A percentile compares a stretch with the other conserved stretches of the same genome.
phyloP scores from a whole-genome alignment of 164 flowering plant species.

The Chloranthus sessilifolius region DNA sequence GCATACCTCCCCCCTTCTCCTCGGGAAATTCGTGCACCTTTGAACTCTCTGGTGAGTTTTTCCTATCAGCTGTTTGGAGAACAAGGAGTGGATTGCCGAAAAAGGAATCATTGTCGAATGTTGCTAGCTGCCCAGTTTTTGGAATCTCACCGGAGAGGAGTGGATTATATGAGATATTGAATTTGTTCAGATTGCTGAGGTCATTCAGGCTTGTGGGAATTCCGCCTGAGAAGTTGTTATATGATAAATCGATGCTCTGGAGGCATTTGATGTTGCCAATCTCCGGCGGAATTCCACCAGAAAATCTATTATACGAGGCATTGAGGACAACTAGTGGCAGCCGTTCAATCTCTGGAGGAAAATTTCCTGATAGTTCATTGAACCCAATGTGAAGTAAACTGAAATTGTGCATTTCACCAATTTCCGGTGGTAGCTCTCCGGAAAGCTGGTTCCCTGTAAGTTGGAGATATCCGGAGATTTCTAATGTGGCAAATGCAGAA shows the following conservation, averaged over 20 bases:
- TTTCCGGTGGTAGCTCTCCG: conserved; percentile 53
- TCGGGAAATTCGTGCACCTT: too few species aligned
- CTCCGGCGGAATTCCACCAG: conserved; percentile 56
- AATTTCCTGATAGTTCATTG: conserved; percentile 48
- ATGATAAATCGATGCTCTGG: conserved; percentile 73
- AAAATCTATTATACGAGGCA: conserved; percentile 45
- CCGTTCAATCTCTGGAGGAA: conserved; percentile 44
- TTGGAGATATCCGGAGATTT: conserved; percentile 76
- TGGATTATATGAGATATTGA: conserved; percentile 81
- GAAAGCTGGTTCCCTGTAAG: conserved; percentile 58
- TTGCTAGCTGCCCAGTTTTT: conserved; percentile 60
- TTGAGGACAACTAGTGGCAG: conserved; percentile 67
- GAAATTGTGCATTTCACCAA: conserved; percentile 59
- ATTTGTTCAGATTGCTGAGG: conserved; percentile 63
- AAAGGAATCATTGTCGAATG: conserved; percentile 67
- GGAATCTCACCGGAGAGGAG: conserved; percentile 61
- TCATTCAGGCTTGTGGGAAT: conserved; percentile 55
- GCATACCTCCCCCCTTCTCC: neutral
- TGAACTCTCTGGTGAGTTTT: neutral
- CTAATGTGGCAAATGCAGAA: conserved; percentile 24
- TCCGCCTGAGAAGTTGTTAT: conserved; percentile 74
- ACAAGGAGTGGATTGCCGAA: conserved; percentile 58
- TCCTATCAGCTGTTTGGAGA: neutral
- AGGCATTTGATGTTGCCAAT: conserved; percentile 55
- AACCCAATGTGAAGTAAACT: conserved; percentile 59